phyloP scores from a whole-genome alignment of 2,329 filamentous ascomycete genomes.

The Cladophialophora immunda region DNA sequence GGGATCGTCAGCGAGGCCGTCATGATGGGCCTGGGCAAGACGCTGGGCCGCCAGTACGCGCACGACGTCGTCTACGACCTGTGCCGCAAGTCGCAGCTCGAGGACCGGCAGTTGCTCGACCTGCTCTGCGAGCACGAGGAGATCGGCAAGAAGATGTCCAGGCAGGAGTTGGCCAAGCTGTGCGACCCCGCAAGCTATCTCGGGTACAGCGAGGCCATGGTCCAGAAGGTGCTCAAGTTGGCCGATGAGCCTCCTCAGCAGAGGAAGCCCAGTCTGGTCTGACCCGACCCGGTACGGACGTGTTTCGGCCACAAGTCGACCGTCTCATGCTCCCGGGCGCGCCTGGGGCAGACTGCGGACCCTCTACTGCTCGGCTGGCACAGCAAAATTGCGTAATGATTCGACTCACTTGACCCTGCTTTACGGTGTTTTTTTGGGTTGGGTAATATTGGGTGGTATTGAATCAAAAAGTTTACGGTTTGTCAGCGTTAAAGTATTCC shows the following conservation, averaged over 20 bases:
- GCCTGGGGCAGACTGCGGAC: no score
- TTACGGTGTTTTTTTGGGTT: background rate
- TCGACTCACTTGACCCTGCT: background rate
- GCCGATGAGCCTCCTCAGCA: conserved; percentile 25
- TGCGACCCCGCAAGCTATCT: conserved; percentile 65
- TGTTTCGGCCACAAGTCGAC: background rate
- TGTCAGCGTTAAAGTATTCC: background rate
- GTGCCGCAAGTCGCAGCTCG: conserved; percentile 59
- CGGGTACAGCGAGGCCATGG: conserved; percentile 47
- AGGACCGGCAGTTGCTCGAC: conserved; percentile 55
- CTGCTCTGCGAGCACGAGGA: conserved; percentile 52
- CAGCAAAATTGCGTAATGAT: background rate
- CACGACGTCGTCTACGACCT: conserved; percentile 67
- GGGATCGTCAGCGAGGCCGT: conserved; percentile 67
- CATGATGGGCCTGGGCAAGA: conserved; percentile 65
- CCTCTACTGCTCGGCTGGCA: background rate
- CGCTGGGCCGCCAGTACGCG: conserved; percentile 62
- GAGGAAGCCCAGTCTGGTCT: conserved; percentile 27
- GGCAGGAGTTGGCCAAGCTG: conserved; percentile 59
- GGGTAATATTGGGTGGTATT: background rate
- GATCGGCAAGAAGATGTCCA: conserved; percentile 56
- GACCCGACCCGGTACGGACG: conserved; percentile 1
- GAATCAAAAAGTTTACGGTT: background rate
- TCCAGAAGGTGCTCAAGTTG: conserved; percentile 44
- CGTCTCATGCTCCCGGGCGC: no score